Percentiles rank a stretch among this genome's conserved stretches.
These are phyloP conservation scores for Rhodotorula sp. DNA, from an alignment of 1,284 basidiomycete genomes.

Conservation along the genomic window DNA sequence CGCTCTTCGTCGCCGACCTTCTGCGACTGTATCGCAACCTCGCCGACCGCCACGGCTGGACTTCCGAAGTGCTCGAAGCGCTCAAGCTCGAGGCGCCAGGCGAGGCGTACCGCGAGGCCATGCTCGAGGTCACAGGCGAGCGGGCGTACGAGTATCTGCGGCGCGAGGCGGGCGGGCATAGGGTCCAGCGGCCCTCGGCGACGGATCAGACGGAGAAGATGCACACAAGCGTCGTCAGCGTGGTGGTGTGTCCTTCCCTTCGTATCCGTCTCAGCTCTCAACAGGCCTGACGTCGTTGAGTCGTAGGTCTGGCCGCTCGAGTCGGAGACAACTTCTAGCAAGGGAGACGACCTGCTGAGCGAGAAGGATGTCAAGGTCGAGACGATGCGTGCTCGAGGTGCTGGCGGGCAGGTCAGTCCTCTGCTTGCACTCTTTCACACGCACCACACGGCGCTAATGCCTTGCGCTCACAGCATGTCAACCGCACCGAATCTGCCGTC, in stretches of 20 bases:
- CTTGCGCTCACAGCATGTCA: slow-evolving; percentile 72
- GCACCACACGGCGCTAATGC: neutral
- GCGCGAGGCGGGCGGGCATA: slow-evolving; percentile 93
- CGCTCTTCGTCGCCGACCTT: slow-evolving; percentile 77
- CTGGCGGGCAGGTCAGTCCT: slow-evolving; percentile 80
- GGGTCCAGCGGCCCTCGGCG: slow-evolving; percentile 89
- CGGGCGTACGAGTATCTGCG: slow-evolving; percentile 76
- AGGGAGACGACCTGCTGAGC: slow-evolving; percentile 59
- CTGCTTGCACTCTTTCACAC: neutral
- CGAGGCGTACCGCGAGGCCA: slow-evolving; percentile 61
- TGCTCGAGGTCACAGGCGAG: slow-evolving; percentile 75
- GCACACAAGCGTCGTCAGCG: slow-evolving; percentile 89
- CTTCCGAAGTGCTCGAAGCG: slow-evolving; percentile 48
- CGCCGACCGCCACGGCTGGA: slow-evolving; percentile 57
- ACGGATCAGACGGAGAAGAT: slow-evolving; percentile 84
- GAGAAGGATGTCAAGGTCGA: slow-evolving; percentile 87
- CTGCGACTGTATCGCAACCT: slow-evolving; percentile 78
- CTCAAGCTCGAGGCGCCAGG: slow-evolving; percentile 32
- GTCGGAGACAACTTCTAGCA: slow-evolving; percentile 13
- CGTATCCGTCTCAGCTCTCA: neutral
- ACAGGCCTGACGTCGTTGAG: neutral
- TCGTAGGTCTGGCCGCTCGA: slow-evolving; percentile 72
- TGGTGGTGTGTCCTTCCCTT: slow-evolving; percentile 64
- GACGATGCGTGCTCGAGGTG: slow-evolving; percentile 94
- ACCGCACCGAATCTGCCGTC: slow-evolving; percentile 98